Evolutionary conservation across 441 rosid species (phyloP).

Genomic region (Caryocar brasiliense): DNA sequence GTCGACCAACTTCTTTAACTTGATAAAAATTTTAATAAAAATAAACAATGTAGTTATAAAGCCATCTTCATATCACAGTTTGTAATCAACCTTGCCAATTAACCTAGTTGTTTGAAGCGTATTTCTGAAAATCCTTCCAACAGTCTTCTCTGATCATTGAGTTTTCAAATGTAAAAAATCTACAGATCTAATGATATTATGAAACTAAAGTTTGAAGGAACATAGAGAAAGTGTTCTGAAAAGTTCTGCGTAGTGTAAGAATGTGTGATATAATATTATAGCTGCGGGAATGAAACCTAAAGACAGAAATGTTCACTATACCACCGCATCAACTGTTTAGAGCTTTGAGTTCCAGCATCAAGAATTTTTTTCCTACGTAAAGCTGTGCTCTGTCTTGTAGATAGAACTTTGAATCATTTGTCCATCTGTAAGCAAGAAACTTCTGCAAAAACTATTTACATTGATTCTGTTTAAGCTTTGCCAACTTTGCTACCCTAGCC

Average conservation of each 20-base stretch:
- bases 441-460: slow-evolving; percentile 54
- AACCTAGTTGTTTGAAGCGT: too few relatives aligned
- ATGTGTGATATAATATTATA: too few relatives aligned
- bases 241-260: neutral
- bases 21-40: too few relatives aligned
- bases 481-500: slow-evolving; percentile 33
- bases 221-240: neutral
- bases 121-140: too few relatives aligned
- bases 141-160: too few relatives aligned
- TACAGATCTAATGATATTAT: slow-evolving; percentile 1
- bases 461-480: slow-evolving; percentile 41
- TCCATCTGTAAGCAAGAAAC: slow-evolving; percentile 7
- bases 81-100: too few relatives aligned
- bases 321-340: neutral
- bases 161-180: too few relatives aligned
- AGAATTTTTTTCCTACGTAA: slow-evolving; percentile 3
- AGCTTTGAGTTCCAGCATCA: slow-evolving; percentile 2
- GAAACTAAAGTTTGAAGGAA: neutral
- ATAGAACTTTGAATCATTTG: slow-evolving; percentile 1
- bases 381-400: neutral
- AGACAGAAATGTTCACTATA: neutral
- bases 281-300: neutral
- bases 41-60: too few relatives aligned
- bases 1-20: too few relatives aligned
- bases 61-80: too few relatives aligned